These are phyloP conservation scores for Fusarium nanum DNA, from an alignment of 2,329 filamentous ascomycete genomes.

Conservation along the genomic window DNA sequence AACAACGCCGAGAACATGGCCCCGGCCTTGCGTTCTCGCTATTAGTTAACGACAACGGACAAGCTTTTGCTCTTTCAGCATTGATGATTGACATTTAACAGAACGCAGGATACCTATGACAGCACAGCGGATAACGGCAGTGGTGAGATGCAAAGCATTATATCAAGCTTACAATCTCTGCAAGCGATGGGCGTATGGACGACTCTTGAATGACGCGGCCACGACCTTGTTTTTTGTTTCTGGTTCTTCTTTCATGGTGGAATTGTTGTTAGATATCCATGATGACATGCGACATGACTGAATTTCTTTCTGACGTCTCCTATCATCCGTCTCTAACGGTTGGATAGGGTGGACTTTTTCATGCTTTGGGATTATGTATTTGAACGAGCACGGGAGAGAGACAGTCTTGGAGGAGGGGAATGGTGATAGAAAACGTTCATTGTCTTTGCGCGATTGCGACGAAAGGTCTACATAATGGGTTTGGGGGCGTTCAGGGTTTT, in stretches of 20 bases:
- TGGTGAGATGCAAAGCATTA: constrained; percentile 16
- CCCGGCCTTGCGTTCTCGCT: constrained; percentile 48
- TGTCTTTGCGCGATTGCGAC: constrained; percentile 1
- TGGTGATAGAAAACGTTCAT: constrained; percentile 14
- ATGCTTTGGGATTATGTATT: constrained; percentile 9
- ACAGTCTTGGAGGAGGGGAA: neutral
- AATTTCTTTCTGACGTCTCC: constrained; percentile 24
- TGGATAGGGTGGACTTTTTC: constrained; percentile 11
- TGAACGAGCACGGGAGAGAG: neutral
- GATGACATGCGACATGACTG: constrained; percentile 42
- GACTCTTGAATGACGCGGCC: constrained; percentile 32
- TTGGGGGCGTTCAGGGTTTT: constrained; percentile 19
- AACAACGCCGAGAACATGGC: constrained; percentile 51
- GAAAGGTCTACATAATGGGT: neutral
- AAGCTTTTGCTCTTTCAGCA: neutral
- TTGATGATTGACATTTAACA: constrained; percentile 16
- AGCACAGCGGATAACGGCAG: constrained; percentile 27
- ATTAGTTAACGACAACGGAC: constrained; percentile 31
- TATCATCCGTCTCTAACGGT: constrained; percentile 1
- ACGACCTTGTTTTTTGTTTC: constrained; percentile 40
- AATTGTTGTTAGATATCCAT: constrained; percentile 41
- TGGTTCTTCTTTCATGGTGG: constrained; percentile 22
- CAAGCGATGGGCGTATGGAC: constrained; percentile 25
- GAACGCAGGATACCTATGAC: constrained; percentile 18
- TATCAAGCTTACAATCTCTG: constrained; percentile 13